phyloP scores from a whole-genome alignment of 345 rosid species.

The Euphorbia peplus region DNA sequence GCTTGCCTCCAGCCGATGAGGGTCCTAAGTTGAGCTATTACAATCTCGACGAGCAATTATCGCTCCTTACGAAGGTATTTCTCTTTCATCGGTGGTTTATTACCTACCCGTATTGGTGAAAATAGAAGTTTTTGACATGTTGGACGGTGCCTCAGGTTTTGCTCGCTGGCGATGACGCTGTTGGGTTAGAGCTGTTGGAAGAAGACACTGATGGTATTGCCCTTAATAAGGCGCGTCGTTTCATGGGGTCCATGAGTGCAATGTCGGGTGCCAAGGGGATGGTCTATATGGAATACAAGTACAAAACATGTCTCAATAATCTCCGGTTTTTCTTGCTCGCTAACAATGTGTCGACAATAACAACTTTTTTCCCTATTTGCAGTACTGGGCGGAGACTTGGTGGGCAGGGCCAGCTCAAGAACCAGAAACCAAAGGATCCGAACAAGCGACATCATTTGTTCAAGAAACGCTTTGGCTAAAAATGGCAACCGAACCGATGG shows the following conservation, averaged over 20 bases:
- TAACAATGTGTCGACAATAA: neutral
- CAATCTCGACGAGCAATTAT: slow-evolving; percentile 66
- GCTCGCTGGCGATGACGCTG: slow-evolving; percentile 77
- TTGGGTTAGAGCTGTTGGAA: slow-evolving; percentile 81
- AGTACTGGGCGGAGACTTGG: slow-evolving; percentile 46
- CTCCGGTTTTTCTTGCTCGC: neutral
- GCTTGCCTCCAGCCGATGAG: slow-evolving; percentile 79
- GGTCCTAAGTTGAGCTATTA: slow-evolving; percentile 74
- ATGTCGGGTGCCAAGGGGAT: slow-evolving; percentile 89
- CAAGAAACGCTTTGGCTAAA: slow-evolving; percentile 57
- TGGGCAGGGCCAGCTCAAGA: slow-evolving; percentile 45
- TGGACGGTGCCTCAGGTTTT: slow-evolving; percentile 45
- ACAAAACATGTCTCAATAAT: neutral
- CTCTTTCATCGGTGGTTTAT: neutral
- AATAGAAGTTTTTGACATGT: slow-evolving; percentile 14
- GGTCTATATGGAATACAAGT: slow-evolving; percentile 94
- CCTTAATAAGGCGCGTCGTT: slow-evolving; percentile 66
- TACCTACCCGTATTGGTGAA: neutral
- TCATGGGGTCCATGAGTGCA: slow-evolving; percentile 64
- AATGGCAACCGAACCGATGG: neutral
- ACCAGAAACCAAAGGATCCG: slow-evolving; percentile 72
- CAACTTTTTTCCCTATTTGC: slow-evolving; percentile 7
- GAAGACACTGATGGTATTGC: slow-evolving; percentile 91
- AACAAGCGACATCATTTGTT: slow-evolving; percentile 69
- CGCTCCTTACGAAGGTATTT: slow-evolving; percentile 64